Conservation (phyloP, 2,329 filamentous ascomycete genomes). For the Cadophora sp. region DNA sequence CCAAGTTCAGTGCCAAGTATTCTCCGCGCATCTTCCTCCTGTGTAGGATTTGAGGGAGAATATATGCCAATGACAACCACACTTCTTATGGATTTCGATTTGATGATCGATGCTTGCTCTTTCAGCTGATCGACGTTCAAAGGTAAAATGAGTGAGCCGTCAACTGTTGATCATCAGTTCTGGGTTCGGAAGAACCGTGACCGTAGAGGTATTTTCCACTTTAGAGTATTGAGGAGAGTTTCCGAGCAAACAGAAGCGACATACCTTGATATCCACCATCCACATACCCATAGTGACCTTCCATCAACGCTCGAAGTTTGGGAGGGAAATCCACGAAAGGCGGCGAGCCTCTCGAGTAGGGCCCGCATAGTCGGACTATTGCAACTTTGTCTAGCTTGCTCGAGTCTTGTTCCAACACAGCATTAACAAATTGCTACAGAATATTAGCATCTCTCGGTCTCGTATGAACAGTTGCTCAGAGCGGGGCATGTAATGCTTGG, state of each 20-base stretch:
- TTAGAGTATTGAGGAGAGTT: neutral
- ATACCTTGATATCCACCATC: slow-evolving; percentile 48
- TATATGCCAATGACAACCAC: slow-evolving; percentile 65
- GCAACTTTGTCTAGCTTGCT: slow-evolving; percentile 58
- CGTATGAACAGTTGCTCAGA: neutral
- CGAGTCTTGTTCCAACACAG: slow-evolving; percentile 57
- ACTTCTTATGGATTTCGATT: slow-evolving; percentile 47
- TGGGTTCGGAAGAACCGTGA: neutral
- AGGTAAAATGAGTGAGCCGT: slow-evolving; percentile 36
- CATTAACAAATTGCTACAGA: slow-evolving; percentile 55
- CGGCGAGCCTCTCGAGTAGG: slow-evolving; percentile 56
- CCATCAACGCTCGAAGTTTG: slow-evolving; percentile 52
- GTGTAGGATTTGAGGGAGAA: slow-evolving; percentile 62
- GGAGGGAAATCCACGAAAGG: slow-evolving; percentile 58
- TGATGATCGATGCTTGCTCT: slow-evolving; percentile 43
- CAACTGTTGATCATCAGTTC: slow-evolving; percentile 35
- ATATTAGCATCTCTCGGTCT: slow-evolving; percentile 13
- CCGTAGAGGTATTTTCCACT: neutral
- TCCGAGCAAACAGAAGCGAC: neutral
- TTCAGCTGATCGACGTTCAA: slow-evolving; percentile 39
- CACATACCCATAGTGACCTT: slow-evolving; percentile 57
- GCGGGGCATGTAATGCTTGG: slow-evolving; percentile 12
- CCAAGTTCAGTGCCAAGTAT: slow-evolving; percentile 51
- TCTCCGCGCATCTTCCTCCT: slow-evolving; percentile 57
- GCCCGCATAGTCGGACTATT: slow-evolving; percentile 56